A percentile compares a stretch with the other conserved stretches of the same genome.
phyloP scores from a whole-genome alignment of 164 flowering plant species.

The Buxus sempervirens region DNA sequence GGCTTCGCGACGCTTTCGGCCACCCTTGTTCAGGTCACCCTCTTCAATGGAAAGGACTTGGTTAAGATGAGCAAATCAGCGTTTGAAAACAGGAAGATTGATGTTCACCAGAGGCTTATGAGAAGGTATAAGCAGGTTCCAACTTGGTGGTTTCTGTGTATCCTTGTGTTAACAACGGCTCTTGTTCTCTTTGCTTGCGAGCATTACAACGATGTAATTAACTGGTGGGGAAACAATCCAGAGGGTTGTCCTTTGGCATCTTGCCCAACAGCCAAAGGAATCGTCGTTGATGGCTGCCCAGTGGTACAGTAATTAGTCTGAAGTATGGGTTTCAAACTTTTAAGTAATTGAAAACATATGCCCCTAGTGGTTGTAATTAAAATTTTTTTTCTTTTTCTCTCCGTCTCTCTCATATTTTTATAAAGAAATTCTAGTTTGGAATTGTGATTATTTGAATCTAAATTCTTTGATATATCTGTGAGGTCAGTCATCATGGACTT shows the following conservation, averaged over 20 bases:
- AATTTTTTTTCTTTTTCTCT: no score
- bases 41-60: constrained; percentile 7
- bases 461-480: no score
- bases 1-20: constrained; percentile 4
- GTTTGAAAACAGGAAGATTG: neutral
- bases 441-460: no score
- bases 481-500: no score
- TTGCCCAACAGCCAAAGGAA: constrained; percentile 7
- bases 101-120: neutral
- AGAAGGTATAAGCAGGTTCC: neutral
- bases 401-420: no score
- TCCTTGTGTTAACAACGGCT: neutral
- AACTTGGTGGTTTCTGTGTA: neutral
- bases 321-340: no score
- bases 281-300: constrained; percentile 2
- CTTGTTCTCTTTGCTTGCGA: neutral
- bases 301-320: no score
- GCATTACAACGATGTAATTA: neutral
- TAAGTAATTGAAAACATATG: no score
- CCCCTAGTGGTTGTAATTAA: no score
- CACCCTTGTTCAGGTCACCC: constrained; percentile 7
- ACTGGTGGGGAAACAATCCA: constrained; percentile 4
- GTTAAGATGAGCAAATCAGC: neutral
- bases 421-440: no score
- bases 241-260: neutral